These are phyloP conservation scores for Coniochaeta prunicola DNA, from an alignment of 2,329 filamentous ascomycete species.

Conservation along the genomic window DNA sequence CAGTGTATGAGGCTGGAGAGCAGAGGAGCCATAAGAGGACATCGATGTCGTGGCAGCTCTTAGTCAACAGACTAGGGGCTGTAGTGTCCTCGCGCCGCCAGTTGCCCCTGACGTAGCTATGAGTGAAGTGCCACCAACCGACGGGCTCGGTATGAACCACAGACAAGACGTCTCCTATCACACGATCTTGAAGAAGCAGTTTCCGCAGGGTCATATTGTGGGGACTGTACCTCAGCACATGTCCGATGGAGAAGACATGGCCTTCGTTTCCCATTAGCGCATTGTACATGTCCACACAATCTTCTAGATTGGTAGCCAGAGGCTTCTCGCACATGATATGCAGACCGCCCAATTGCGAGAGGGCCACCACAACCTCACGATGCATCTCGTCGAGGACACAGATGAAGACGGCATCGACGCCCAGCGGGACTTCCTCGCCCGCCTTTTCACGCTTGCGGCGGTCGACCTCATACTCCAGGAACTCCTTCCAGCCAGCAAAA, in stretches of 20 bases:
- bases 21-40: conserved; percentile 86
- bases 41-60: conserved; percentile 95
- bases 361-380: conserved; percentile 66
- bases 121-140: conserved; percentile 92
- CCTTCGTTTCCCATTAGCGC: conserved; percentile 35
- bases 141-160: conserved; percentile 91
- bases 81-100: conserved; percentile 76
- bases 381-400: conserved; percentile 85
- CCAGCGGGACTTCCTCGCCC: conserved; percentile 36
- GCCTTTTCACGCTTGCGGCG: conserved; percentile 48
- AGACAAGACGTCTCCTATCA: conserved; percentile 78
- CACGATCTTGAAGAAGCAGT: conserved; percentile 64
- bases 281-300: conserved; percentile 69
- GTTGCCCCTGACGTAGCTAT: conserved; percentile 87
- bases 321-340: conserved; percentile 97
- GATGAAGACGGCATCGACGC: conserved; percentile 55
- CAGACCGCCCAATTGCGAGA: conserved; percentile 59
- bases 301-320: conserved; percentile 68
- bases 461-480: conserved; percentile 61
- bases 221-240: conserved; percentile 87
- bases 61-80: conserved; percentile 82
- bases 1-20: conserved; percentile 49
- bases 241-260: conserved; percentile 79
- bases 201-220: conserved; percentile 82
- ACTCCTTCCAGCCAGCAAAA: conserved; percentile 69